Evolutionary conservation across 2,329 filamentous ascomycete species (phyloP), one percentile per base, ranked within the genome.

Genomic region (Magnaporthiopsis incrustans): DNA sequence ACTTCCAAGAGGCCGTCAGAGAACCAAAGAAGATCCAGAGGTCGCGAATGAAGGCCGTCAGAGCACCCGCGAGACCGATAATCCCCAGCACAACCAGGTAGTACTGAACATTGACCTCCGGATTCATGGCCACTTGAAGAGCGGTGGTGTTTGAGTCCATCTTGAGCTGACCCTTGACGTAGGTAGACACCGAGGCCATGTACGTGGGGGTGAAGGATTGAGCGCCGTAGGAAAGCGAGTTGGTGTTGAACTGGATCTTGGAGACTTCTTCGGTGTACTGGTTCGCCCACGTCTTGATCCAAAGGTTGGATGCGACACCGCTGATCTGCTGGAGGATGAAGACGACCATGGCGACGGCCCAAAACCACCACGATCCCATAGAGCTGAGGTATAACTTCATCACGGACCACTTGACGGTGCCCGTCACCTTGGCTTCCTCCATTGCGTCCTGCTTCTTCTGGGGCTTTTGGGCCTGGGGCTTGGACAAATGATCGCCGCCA

Each of bases 281-380:
- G 73, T 97, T 96, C 22, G 94, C 90, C 95, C 95, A 99, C 73
- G 94, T 82, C 69, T 91, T 86, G 70, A 99, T 96, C 95, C 95
- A 99, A 62, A 97, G 77, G 71, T 95, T 97, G 50, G 92, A 96
- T 0, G 89, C 91, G 2, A 98, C 89, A 30, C 90, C 90, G 4
- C 90, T 89, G 44, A 97, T 74, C 73, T 99, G 95, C 73, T 97
- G 93, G 59, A 89, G 78, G 33, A 83, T 82, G 72, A 99, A 98
- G 53, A 93, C 88, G 5, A 87, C 69, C 18, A 87, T 77, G 26
- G 93, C 90, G 50, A 90, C 78, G 60, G 89, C 75, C 95, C 95
- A 99, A 78, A 96, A 99, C 82, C 91, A 93, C 91, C 92, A 97
- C 5, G 89, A 83, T n/a, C 95, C 95, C 95, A 99, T 99, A 67